Base-by-base conservation (phyloP, 1,139 yeast genomes). In the Suhomyces panamericanus region DNA sequence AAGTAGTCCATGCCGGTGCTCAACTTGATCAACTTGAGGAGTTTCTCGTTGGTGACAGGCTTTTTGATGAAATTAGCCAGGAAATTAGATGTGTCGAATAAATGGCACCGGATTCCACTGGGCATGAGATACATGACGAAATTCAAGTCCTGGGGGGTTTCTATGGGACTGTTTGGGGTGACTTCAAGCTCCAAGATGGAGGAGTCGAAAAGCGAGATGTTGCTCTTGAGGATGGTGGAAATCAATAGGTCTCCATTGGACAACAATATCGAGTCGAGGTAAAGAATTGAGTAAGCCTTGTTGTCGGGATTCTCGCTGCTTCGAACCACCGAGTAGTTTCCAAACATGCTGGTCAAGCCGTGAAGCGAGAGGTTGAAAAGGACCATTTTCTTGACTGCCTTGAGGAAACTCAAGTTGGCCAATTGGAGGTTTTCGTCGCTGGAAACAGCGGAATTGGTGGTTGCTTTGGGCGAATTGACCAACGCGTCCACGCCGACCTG, bases 91-190 rank as follows among this genome's bases (percentile, higher is more conserved):
- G 75, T 72, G 30, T 83, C 80, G 44, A 62, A 72, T 32, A 84
- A 66, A 50, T 80, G 83, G 43, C 88, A 87, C 43, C 90, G 66
- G 14, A 85, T 81, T 0, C 91, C 95, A 11, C 90, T 81, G 0
- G 96, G 96, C 6, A 85, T 79, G 41, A 87, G 59, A 53, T 85
- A 85, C 0, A 87, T 64, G 7, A 80, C 85, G 56, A 73, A 77
- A 32, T 50, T 49, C 6, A 46, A 28, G 28, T 47, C 49, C 3
- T 28, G 16, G 3, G 50, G 35, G n/a, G 35, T 15, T n/a, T 35
- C 16, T 13, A 29, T 22, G 8, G 24, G 40, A n/a, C 11, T 59
- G 58, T 14, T 28, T 8, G 60, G 48, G 22, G 64, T 60, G n/a
- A 53, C 53, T 38, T 52, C 54, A 5, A 28, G 53, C 40, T 33